Base-by-base conservation (phyloP, 768 basidiomycete species). In the Rhodosporidiobolus sp. region DNA sequence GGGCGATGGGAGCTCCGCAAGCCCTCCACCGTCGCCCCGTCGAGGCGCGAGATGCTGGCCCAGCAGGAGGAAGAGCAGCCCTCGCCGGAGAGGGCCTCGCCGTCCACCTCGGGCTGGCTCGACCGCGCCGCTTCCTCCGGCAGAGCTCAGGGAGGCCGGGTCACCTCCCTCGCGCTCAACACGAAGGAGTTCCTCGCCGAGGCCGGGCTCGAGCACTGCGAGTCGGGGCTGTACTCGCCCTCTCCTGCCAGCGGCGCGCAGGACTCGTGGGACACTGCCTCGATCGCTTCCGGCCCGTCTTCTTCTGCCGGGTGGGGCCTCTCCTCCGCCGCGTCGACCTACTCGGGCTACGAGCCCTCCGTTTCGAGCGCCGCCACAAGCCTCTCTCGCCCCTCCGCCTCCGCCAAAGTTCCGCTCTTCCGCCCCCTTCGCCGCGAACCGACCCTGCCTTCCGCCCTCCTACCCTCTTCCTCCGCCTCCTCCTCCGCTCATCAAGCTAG, bases 1-100 rank as follows among this genome's bases (percentile, higher is more conserved):
- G 72, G 72, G 16, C 1, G 53, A 30, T 73, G 67, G 67, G 72
- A 73, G 53, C 49, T 73, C 5, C 50, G 72, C n/a, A 73, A 69
- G 63, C 67, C 72, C 1, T 68, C 66, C 4, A 24, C 63, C 22
- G 55, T 50, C 3, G 50, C 34, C 9, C 3, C 24, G 12, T 48
- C 43, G 1, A 48, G 63, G 22, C 69, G 69, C 16, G 69, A 70
- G 49, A 3, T 16, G 50, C 62, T 63, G 35, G 69, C 62, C 3
- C 55, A 35, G 38, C 55, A 64, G 49, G 69, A 69, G 38, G 55
- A 64, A 30, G 48, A 35, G 45, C n/a, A 46, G 8, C 48, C 22
- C 12, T 38, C 16, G 34, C 24, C 22, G 26, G 38, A 32, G 30
- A 2, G 32, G 12, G 19, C 6, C 20, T 9, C 22, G 20, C 43